Base-by-base conservation (phyloP, 169 alveolate genomes). In the Perkinsus marinus region DNA sequence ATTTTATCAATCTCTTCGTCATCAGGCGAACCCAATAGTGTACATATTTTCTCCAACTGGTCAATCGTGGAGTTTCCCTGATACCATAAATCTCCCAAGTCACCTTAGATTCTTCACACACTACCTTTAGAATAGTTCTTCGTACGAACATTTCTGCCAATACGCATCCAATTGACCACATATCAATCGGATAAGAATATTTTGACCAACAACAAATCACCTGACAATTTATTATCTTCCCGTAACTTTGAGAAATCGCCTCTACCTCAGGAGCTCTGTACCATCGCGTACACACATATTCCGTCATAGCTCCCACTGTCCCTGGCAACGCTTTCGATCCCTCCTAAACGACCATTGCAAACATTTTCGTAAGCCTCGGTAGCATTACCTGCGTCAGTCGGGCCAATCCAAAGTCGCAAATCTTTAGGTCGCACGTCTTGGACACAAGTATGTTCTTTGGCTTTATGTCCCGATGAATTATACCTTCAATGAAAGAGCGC, bases 251-350 rank as follows among this genome's bases (percentile, higher is more conserved):
- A n/a, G n/a, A n/a, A n/a, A n/a, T n/a, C n/a, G n/a, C n/a, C n/a
- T n/a, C 79, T 26, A 98, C 96, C 95, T 98, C 99, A 36, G 99
- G 99, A 0, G 99, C 99, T 89, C 99, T 94, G 93, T 98, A 98
- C 99, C 99, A 98, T 92, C 99, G 95, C n/a, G 99, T 98, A 34
- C 98, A 99, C 34, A 98, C 99, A 93, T 98, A 99, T 46, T 98
- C 99, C 46, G 99, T 97, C 95, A 94, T 93, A 26, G 79, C 79
- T 16, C 79, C 79, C 26, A 57, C 79, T 7, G 79, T 57, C 26
- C 79, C 79, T 30, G 79, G 79, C 34, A 57, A 30, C 34, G 79
- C 79, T 57, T 30, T 13, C 79, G 79, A 57, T 2, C 34, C 37
- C 79, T 57, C 79, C 79, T 57, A 26, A 13, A 57, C 22, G n/a